These are phyloP conservation scores for Ogataea parapolymorpha DNA, from an alignment of 805 yeast genomes.

Conservation along the genomic window DNA sequence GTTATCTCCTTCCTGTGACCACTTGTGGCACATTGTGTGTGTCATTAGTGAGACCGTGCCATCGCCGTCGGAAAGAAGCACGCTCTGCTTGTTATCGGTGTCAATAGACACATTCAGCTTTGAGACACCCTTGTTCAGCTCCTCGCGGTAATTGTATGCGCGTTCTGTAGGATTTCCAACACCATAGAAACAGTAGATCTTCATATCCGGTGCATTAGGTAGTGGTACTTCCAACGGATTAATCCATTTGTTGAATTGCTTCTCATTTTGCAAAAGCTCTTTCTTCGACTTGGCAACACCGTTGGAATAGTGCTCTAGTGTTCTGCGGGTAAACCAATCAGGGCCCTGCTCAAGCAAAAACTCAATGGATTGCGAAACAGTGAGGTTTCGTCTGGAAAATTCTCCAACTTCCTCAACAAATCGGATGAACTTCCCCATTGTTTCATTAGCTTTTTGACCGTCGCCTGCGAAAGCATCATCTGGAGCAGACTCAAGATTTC, in stretches of 20 bases:
- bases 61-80: constrained; percentile 86
- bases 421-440: constrained; percentile 73
- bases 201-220: constrained; percentile 92
- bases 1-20: constrained; percentile 38
- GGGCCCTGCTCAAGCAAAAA: constrained; percentile 65
- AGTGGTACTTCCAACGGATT: constrained; percentile 90
- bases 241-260: constrained; percentile 81
- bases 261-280: constrained; percentile 63
- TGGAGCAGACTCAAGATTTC: constrained; percentile 62
- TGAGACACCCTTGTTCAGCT: constrained; percentile 46
- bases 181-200: constrained; percentile 87
- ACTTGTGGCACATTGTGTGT: constrained; percentile 80
- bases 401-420: constrained; percentile 48
- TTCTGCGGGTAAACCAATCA: constrained; percentile 67
- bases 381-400: constrained; percentile 49
- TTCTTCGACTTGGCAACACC: constrained; percentile 63
- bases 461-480: constrained; percentile 48
- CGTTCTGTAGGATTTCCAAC: constrained; percentile 97
- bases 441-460: constrained; percentile 22
- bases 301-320: constrained; percentile 67
- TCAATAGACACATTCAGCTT: constrained; percentile 72
- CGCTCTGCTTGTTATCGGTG: constrained; percentile 60
- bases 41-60: constrained; percentile 89
- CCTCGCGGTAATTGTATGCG: constrained; percentile 80
- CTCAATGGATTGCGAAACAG: constrained; percentile 67